Evolutionary conservation across 164 flowering plant genomes (phyloP), one percentile per base, ranked within the genome.

Genomic region (Chloranthus sessilifolius): DNA sequence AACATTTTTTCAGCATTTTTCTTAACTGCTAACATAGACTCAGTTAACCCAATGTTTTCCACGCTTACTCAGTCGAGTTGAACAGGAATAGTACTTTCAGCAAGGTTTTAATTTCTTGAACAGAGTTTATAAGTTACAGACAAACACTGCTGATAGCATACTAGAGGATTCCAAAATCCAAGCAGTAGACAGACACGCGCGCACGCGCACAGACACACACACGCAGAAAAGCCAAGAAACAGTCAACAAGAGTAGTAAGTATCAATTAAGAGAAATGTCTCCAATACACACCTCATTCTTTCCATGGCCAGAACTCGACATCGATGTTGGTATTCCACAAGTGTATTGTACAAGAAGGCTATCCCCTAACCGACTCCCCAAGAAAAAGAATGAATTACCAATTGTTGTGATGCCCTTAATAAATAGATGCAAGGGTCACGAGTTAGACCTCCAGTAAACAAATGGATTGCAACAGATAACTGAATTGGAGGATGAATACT

Each of bases 301-400:
- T 55, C 71, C 34, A 61, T 64, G 55, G 43, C 69, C 69, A 56
- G 87, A 69, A 52, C 73, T 67, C 31, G 63, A 36, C 30, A 35
- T 30, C 24, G 90, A 60, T 26, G 73, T 27, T 51, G 79, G 77
- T 35, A 53, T 56, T 34, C 88, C 90, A 77, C 78, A 72, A 30
- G 76, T 59, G 62, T 62, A 94, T 62, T 94, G 99, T 70, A 94
- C 99, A 53, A 94, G 88, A 63, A 87, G 59, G 69, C 99, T 85
- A 54, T 94, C 99, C 29, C 99, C 99, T 68, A 89, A 60, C 42
- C 97, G 91, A 69, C 99, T 94, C 17, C 83, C 99, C 60, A 94
- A 63, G 65, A 94, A 94, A 64, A 94, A 85, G 37, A 94, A 70
- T 2, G 95, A 81, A 67, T 58, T 78, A 50, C 97, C 97, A 55